Evolutionary conservation across 305 asterid species (phyloP), one percentile per base, ranked within the genome.

Genomic region (Ruellia speciosa): DNA sequence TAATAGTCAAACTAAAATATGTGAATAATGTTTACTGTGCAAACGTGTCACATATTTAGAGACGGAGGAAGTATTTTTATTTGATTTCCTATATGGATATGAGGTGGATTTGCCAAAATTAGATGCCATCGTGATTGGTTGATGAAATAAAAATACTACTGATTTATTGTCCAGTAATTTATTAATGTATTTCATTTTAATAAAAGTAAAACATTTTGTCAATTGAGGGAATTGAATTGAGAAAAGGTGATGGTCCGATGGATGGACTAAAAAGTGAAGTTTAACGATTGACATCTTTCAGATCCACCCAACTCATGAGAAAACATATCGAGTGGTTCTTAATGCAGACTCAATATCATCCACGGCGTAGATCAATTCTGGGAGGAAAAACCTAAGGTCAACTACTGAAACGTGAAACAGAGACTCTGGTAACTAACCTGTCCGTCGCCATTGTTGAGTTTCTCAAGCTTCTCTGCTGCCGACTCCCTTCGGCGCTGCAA

Each of bases 361-460:
- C 2, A 64, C 46, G 57, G 60, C 28, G 66, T 18, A 37, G 60
- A 66, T 66, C 60, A 62, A 49, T 47, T 59, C 16, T 39, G 51
- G 28, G 34, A 68, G 14, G 4, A 14, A 54, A 11, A 60, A 13
- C 13, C 14, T 49, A 58, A 59, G 43, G 48, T 12, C 49, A 59
- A 19, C 15, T 20, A 40, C 17, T 31, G 24, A 49, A 18, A 20
- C 8, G 41, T 40, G 55, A 33, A 54, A 65, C 40, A 52, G 56
- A 54, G 4, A 24, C 31, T 24, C 31, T 24, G 50, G 35, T 41
- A 47, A 39, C 69, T 35, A 28, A 84, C 96, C 85, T 72, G 39
- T 69, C 80, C 68, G 31, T 24, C 31, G 63, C 75, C 67, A 60
- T 59, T 45, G 81, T 70, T 48, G 80, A 68, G 80, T 80, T 84